Evolutionary conservation across 1,284 basidiomycete genomes (phyloP).

Genomic region (Inonotus hispidus): DNA sequence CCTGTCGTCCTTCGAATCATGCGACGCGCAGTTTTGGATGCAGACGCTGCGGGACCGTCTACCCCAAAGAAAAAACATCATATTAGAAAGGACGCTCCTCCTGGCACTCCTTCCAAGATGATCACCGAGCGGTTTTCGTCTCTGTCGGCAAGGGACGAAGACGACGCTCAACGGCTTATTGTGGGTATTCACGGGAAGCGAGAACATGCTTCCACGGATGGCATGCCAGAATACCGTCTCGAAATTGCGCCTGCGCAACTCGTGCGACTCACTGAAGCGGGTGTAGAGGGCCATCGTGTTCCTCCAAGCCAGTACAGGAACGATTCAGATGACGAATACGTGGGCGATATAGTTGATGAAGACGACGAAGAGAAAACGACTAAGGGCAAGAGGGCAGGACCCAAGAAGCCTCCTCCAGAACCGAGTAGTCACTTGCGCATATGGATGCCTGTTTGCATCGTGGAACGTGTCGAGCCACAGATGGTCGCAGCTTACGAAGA

Average conservation of each 20-base stretch:
- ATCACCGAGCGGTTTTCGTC: conserved; percentile 52
- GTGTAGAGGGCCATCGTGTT: conserved; percentile 55
- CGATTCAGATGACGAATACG: conserved; percentile 11
- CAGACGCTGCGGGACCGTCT: conserved; percentile 34
- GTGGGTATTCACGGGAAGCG: conserved; percentile 41
- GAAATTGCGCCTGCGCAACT: conserved; percentile 62
- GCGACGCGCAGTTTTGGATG: conserved; percentile 46
- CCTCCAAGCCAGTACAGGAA: conserved; percentile 29
- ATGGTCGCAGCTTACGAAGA: conserved; percentile 59
- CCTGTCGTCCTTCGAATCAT: conserved; percentile 60
- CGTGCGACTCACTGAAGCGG: conserved; percentile 55
- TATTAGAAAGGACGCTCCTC: conserved; percentile 15
- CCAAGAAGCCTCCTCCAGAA: conserved; percentile 39
- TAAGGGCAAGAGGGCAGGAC: conserved; percentile 30
- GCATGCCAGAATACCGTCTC: conserved; percentile 65
- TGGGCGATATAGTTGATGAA: conserved; percentile 29
- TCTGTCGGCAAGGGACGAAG: conserved; percentile 29
- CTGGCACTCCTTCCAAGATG: conserved; percentile 50
- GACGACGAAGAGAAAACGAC: conserved; percentile 26
- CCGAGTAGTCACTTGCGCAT: conserved; percentile 51
- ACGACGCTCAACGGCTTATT: conserved; percentile 33
- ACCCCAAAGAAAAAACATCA: conserved; percentile 37
- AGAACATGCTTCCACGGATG: conserved; percentile 61
- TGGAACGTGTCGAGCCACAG: conserved; percentile 56
- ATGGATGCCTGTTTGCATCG: conserved; percentile 75